phyloP scores from a whole-genome alignment of 176 grass and related monocot genomes.

The Pontederia crassipes region DNA sequence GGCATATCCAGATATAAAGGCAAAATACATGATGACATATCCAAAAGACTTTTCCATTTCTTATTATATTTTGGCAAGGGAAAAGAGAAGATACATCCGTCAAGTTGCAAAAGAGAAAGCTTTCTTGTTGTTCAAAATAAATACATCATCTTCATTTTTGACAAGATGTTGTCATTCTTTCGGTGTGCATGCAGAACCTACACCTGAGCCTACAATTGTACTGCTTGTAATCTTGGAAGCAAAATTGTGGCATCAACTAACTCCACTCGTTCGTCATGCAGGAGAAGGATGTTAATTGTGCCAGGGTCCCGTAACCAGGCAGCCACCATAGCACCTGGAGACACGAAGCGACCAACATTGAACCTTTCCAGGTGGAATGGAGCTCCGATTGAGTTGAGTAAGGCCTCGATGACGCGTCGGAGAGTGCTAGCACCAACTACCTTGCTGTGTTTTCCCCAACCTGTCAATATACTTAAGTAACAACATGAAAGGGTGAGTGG shows the following conservation, averaged over 20 bases:
- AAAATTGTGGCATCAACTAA: slow-evolving; percentile 24
- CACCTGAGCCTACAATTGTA: slow-evolving; percentile 53
- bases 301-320: slow-evolving; percentile 67
- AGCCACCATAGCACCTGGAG: slow-evolving; percentile 61
- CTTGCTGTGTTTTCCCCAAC: slow-evolving; percentile 99
- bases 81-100: too few species aligned
- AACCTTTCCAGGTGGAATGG: slow-evolving; percentile 81
- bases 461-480: slow-evolving; percentile 76
- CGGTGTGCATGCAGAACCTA: not conserved
- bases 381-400: slow-evolving; percentile 73
- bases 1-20: too few species aligned
- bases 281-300: slow-evolving; percentile 66
- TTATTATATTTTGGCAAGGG: too few species aligned
- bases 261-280: slow-evolving; percentile 35
- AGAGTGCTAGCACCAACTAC: slow-evolving; percentile 74
- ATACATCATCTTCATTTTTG: too few species aligned
- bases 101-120: too few species aligned
- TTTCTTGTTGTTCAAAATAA: too few species aligned
- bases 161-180: too few species aligned
- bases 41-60: too few species aligned
- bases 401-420: slow-evolving; percentile 39
- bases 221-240: slow-evolving; percentile 47
- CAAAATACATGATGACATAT: too few species aligned
- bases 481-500: not conserved
- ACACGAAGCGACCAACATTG: slow-evolving; percentile 81